Percentiles rank a stretch among this genome's conserved stretches.
phyloP scores from a whole-genome alignment of 106 monocot species.

The Triglochin maritima region DNA sequence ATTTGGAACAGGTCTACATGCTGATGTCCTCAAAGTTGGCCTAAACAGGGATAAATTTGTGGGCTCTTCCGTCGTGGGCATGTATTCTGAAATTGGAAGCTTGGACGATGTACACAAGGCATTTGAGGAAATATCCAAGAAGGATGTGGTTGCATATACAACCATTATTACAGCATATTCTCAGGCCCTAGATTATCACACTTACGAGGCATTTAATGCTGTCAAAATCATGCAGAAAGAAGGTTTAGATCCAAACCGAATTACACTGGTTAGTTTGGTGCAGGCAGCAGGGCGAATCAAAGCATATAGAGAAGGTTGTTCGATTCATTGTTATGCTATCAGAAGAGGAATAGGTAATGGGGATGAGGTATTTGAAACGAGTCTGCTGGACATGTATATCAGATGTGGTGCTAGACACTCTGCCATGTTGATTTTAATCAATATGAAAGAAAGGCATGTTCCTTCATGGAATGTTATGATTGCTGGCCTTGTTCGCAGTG shows the following conservation, averaged over 20 bases:
- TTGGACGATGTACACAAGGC: constrained; percentile 25
- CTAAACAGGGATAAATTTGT: constrained; percentile 31
- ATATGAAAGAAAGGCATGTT: constrained; percentile 18
- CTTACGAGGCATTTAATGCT: constrained; percentile 33
- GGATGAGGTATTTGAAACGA: constrained; percentile 50
- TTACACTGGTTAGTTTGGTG: constrained; percentile 59
- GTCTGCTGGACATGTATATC: constrained; percentile 46
- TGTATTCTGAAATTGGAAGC: constrained; percentile 31
- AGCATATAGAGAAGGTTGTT: constrained; percentile 32
- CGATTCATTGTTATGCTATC: constrained; percentile 50
- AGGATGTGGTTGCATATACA: constrained; percentile 59
- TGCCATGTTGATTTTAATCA: constrained; percentile 20
- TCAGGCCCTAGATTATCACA: constrained; percentile 11
- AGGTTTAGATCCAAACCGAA: constrained; percentile 40
- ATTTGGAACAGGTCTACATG: constrained; percentile 38
- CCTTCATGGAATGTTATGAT: constrained; percentile 56
- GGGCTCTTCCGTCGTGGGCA: constrained; percentile 46
- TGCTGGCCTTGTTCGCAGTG: constrained; percentile 28
- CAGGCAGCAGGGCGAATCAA: constrained; percentile 30
- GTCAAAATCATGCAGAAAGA: constrained; percentile 32
- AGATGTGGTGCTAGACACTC: constrained; percentile 19
- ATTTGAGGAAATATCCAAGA: constrained; percentile 48
- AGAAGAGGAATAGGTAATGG: constrained; percentile 32
- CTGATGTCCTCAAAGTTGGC: constrained; percentile 31
- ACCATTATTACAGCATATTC: constrained; percentile 55